A percentile compares a stretch with the other conserved stretches of the same genome.
Conservation (phyloP, 768 basidiomycete species). For the Lactarius sanguifluus region DNA sequence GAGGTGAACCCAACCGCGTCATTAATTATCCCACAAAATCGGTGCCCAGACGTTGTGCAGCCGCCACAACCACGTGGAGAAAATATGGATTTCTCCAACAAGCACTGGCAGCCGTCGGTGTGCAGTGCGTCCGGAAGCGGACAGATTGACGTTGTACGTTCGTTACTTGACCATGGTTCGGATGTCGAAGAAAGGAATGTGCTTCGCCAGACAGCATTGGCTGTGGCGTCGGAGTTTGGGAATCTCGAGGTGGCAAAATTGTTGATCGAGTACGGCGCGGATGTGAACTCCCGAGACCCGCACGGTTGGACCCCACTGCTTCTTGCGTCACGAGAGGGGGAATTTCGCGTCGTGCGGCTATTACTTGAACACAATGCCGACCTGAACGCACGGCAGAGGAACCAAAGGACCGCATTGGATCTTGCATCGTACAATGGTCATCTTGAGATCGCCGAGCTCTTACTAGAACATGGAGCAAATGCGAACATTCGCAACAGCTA, state of each 20-base stretch:
- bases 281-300: neutral
- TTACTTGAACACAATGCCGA: slow-evolving; percentile 1
- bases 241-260: neutral
- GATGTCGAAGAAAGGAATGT: neutral
- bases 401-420: slow-evolving; percentile 4
- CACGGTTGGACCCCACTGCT: neutral
- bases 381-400: no score
- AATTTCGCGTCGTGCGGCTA: neutral
- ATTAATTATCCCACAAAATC: neutral
- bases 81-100: neutral
- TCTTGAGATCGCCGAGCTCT: neutral
- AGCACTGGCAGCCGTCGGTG: neutral
- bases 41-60: neutral
- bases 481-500: neutral
- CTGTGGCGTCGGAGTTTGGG: neutral
- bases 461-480: neutral
- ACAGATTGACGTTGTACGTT: neutral
- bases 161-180: neutral
- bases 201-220: neutral
- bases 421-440: neutral
- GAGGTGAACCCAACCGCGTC: neutral
- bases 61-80: neutral
- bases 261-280: neutral
- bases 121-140: neutral
- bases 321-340: neutral